Percentiles rank a stretch among this genome's conserved stretches.
These are phyloP conservation scores for Trypanosoma brucei DNA, from an alignment of 208 protist species.

Conservation along the genomic window DNA sequence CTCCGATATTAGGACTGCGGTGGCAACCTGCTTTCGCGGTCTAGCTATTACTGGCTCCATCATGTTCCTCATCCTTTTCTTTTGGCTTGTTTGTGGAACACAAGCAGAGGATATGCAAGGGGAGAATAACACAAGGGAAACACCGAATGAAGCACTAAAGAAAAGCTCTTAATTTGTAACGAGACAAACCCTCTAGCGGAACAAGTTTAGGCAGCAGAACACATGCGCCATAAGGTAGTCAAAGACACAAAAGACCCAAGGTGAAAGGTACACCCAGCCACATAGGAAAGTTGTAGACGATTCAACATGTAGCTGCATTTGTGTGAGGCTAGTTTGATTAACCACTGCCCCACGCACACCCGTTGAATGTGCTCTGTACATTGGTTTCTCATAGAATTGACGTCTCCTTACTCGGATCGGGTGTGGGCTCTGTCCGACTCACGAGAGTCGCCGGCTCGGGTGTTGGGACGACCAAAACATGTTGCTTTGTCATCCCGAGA, in stretches of 20 bases:
- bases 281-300: too few relatives aligned
- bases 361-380: neutral
- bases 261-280: too few relatives aligned
- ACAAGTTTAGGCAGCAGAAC: too few relatives aligned
- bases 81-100: neutral
- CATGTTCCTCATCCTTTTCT: constrained; percentile 5
- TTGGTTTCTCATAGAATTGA: neutral
- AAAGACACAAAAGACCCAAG: too few relatives aligned
- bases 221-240: too few relatives aligned
- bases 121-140: too few relatives aligned
- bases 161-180: too few relatives aligned
- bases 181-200: too few relatives aligned
- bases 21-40: neutral
- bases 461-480: constrained; percentile 61
- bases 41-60: constrained; percentile 18
- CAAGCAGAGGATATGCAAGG: too few relatives aligned
- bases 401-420: neutral
- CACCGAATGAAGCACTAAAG: too few relatives aligned
- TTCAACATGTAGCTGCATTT: neutral
- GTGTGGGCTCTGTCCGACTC: neutral
- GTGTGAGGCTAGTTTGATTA: neutral
- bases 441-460: neutral
- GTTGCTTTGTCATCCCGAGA: constrained; percentile 44
- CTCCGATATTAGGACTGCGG: neutral
- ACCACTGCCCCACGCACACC: too few relatives aligned